Conservation (phyloP, 495 filamentous ascomycete genomes). For the Hypoxylon fragiforme region DNA sequence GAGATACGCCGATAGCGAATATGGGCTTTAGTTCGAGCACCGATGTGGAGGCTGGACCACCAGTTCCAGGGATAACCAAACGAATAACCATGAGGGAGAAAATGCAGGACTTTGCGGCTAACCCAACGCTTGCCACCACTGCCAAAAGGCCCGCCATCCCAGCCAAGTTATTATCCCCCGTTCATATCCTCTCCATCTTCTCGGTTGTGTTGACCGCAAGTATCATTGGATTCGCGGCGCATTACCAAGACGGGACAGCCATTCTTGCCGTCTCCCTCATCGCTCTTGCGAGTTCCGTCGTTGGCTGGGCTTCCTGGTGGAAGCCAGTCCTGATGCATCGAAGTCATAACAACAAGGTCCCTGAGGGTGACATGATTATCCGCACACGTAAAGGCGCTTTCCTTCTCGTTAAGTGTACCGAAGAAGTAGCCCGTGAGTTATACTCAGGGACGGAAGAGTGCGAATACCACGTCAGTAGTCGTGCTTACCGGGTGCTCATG, state of each 20-base stretch:
- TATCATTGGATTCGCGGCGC: slow-evolving; percentile 41
- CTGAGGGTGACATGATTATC: slow-evolving; percentile 63
- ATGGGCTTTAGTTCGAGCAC: slow-evolving; percentile 5
- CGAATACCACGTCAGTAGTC: slow-evolving; percentile 51
- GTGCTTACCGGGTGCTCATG: slow-evolving; percentile 54
- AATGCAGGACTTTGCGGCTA: slow-evolving; percentile 40
- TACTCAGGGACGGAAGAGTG: slow-evolving; percentile 64
- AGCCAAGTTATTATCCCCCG: slow-evolving; percentile 48
- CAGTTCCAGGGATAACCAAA: slow-evolving; percentile 29
- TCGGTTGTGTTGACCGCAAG: slow-evolving; percentile 55
- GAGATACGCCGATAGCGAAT: not conserved
- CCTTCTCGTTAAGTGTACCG: slow-evolving; percentile 61
- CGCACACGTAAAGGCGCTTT: slow-evolving; percentile 64
- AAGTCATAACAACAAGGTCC: slow-evolving; percentile 51
- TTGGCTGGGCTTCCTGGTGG: slow-evolving; percentile 61
- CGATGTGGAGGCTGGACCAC: slow-evolving; percentile 26
- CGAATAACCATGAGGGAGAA: slow-evolving; percentile 40
- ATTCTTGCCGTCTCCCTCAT: slow-evolving; percentile 52
- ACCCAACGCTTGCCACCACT: slow-evolving; percentile 40
- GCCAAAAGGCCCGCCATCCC: slow-evolving; percentile 50
- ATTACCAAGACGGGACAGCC: slow-evolving; percentile 57
- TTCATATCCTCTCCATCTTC: slow-evolving; percentile 55
- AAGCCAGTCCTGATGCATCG: slow-evolving; percentile 54
- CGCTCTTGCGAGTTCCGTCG: slow-evolving; percentile 50
- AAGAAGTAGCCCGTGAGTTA: slow-evolving; percentile 66